Base-by-base conservation (phyloP, 164 flowering plant genomes). In the Chimonanthus praecox region DNA sequence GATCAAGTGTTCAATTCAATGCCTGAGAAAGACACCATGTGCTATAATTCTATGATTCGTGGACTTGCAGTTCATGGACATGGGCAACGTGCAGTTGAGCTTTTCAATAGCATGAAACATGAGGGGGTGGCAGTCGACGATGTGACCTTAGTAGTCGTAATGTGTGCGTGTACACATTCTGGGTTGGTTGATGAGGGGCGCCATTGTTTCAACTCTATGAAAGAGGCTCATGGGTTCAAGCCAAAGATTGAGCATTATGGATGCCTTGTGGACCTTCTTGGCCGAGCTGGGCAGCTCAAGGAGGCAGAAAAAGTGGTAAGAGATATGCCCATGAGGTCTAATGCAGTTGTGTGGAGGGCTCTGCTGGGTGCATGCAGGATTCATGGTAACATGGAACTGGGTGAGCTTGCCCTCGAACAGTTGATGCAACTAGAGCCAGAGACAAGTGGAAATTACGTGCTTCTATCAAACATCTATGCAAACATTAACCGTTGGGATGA, bases 11-110 rank as follows among this genome's bases (percentile, higher is more conserved):
- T 88, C 49, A 83, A 80, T 78, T 49, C 81, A 82, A 72, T 90
- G 83, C 81, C 78, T 50, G 67, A 76, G 4, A 85, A 76, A 61
- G 91, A 88, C 73, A 77, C 79, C 49, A 74, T 82, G 44, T 87
- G 88, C 76, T 88, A 84, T 77, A 89, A 86, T 81, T 88, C 86
- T n/a, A 87, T 87, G 88, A 87, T 88, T 13, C 79, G 85, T 18
- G 90, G 88, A 4, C 78, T 85, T 18, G 90, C 84, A 3, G 72
- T 80, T 78, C 86, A 88, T 66, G 94, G 92, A 2, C 73, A 65
- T 44, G 88, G 89, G 47, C 80, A 50, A n/a, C 70, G 64, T n/a
- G 90, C 89, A 45, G 69, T 88, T 60, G 70, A 74, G 5, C 75
- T 86, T 63, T 90, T 84, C 33, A 45, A 81, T 77, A 69, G 47